These are phyloP conservation scores for Lumnitzera littorea DNA, from an alignment of 345 rosid genomes.

Conservation along the genomic window DNA sequence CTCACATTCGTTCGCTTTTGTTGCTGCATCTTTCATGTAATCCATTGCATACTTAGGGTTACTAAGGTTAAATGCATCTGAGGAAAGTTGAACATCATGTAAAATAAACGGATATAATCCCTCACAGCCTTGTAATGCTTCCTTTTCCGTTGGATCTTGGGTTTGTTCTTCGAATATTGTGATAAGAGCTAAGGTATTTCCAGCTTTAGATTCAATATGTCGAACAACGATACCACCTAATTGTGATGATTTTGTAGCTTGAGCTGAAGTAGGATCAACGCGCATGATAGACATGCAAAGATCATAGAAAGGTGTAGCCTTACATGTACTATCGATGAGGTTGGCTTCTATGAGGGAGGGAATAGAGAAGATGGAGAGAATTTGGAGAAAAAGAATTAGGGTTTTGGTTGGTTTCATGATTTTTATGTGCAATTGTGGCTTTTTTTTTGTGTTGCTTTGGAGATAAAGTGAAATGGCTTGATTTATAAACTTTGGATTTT, in stretches of 20 bases:
- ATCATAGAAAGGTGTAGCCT: constrained; percentile 9
- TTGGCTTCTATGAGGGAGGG: not conserved
- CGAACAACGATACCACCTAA: constrained; percentile 22
- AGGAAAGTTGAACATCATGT: constrained; percentile 12
- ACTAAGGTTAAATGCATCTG: constrained; percentile 13
- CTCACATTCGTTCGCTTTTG: constrained; percentile 18
- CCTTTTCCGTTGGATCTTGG: constrained; percentile 12
- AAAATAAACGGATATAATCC: constrained; percentile 15
- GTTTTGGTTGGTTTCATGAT: too few species aligned
- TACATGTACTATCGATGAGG: constrained; percentile 10
- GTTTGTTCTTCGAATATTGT: not conserved
- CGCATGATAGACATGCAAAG: constrained; percentile 13
- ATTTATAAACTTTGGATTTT: too few species aligned
- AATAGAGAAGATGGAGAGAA: not conserved
- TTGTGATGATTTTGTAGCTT: constrained; percentile 2
- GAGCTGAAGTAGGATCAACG: constrained; percentile 10
- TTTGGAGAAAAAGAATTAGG: not conserved
- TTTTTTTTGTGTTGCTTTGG: too few species aligned
- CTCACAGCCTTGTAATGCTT: constrained; percentile 12
- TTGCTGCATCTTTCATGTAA: constrained; percentile 13
- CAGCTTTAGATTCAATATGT: constrained; percentile 12
- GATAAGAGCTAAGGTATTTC: constrained; percentile 12
- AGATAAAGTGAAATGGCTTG: too few species aligned
- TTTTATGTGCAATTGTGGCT: too few species aligned
- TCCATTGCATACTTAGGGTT: constrained; percentile 21